Evolutionary conservation across 495 filamentous ascomycete species (phyloP).

Genomic region (Friedmanniomyces simplex): DNA sequence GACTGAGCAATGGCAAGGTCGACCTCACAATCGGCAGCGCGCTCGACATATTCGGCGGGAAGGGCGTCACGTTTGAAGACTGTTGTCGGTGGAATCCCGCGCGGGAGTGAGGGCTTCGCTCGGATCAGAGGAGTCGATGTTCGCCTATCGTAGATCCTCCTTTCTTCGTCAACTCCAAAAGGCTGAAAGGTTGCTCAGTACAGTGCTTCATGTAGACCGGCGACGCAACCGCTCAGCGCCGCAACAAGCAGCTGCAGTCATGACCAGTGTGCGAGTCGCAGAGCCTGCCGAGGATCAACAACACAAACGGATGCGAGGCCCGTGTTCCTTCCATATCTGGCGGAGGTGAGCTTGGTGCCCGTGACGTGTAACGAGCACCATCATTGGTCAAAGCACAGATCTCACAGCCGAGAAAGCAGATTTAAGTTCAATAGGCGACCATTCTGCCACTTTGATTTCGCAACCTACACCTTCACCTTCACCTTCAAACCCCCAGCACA

Average conservation of each 20-base stretch:
- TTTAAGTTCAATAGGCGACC: not conserved
- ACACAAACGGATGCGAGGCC: not conserved
- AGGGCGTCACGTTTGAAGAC: constrained; percentile 71
- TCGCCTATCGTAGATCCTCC: too few relatives aligned
- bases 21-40: constrained; percentile 96
- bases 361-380: not conserved
- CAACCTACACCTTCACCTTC: too few relatives aligned
- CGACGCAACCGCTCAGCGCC: too few relatives aligned
- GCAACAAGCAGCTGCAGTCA: too few relatives aligned
- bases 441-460: too few relatives aligned
- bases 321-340: not conserved
- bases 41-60: constrained; percentile 88
- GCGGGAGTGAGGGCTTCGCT: not conserved
- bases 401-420: not conserved
- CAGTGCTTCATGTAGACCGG: too few relatives aligned
- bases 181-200: too few relatives aligned
- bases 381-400: not conserved
- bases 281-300: too few relatives aligned
- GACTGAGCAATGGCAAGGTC: constrained; percentile 65
- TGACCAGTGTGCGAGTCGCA: too few relatives aligned
- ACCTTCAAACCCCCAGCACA: too few relatives aligned
- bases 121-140: too few relatives aligned
- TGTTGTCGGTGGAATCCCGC: constrained; percentile 73
- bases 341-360: not conserved
- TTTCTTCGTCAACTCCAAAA: too few relatives aligned